A percentile compares a stretch with the other conserved stretches of the same genome.
Evolutionary conservation across 768 basidiomycete species (phyloP).

Genomic region (Trametes sanguinea): DNA sequence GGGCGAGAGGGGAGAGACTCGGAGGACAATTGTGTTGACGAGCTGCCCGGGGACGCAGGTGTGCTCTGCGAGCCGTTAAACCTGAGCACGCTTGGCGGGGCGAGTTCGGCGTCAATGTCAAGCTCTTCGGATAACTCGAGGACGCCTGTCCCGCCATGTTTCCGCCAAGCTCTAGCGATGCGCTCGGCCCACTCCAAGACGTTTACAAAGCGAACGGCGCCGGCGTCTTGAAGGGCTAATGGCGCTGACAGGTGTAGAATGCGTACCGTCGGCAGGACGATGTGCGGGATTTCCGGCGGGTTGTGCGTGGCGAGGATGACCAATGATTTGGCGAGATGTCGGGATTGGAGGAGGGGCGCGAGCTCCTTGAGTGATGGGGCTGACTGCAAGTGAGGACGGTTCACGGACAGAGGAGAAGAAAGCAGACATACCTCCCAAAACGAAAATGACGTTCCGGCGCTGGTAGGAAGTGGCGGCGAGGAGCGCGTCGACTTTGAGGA

Average conservation of each 20-base stretch:
- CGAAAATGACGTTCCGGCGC: conserved; percentile 38
- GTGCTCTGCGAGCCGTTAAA: conserved; percentile 26
- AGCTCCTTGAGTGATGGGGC: conserved; percentile 38
- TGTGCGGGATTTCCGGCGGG: conserved; percentile 33
- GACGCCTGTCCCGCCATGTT: conserved; percentile 32
- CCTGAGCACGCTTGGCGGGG: conserved; percentile 29
- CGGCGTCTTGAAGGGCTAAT: conserved; percentile 35
- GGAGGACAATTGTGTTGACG: conserved; percentile 20
- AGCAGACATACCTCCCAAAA: conserved; percentile 39
- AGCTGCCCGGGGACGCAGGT: conserved; percentile 27
- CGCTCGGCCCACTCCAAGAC: conserved; percentile 45
- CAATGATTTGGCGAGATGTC: conserved; percentile 38
- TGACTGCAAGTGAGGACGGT: conserved; percentile 18
- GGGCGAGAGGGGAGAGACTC: conserved; percentile 13
- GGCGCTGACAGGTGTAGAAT: conserved; percentile 38
- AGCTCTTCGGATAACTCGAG: conserved; percentile 29
- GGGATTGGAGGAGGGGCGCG: conserved; percentile 36
- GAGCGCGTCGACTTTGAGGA: conserved; percentile 29
- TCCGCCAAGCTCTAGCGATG: conserved; percentile 40
- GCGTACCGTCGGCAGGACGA: conserved; percentile 36
- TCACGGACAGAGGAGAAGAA: background rate
- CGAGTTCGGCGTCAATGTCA: conserved; percentile 28
- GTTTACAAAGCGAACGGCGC: conserved; percentile 39
- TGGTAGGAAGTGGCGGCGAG: conserved; percentile 24
- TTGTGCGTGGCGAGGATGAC: conserved; percentile 41